phyloP scores from a whole-genome alignment of 1,284 basidiomycete species.

The Anthracocystis walkeri region DNA sequence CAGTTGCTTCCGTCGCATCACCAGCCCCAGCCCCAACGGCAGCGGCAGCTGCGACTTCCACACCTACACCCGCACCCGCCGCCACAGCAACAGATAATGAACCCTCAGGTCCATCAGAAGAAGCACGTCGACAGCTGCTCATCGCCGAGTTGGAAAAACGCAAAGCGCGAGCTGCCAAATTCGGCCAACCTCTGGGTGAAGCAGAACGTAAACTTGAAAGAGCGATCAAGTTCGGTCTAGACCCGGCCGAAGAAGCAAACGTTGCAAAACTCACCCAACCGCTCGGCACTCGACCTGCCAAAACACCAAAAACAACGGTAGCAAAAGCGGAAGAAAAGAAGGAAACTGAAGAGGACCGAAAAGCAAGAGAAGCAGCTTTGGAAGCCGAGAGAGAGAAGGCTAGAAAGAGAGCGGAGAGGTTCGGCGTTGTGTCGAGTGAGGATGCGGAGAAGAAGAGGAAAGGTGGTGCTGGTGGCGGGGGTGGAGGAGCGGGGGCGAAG shows the following conservation, averaged over 20 bases:
- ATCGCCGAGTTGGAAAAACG: constrained; percentile 65
- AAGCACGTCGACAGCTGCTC: constrained; percentile 44
- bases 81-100: constrained; percentile 6
- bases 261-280: constrained; percentile 34
- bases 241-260: constrained; percentile 27
- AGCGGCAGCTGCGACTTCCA: neutral
- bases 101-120: constrained; percentile 15
- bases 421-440: constrained; percentile 29
- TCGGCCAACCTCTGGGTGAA: constrained; percentile 60
- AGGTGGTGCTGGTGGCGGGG: constrained; percentile 9
- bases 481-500: constrained; percentile 8
- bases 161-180: constrained; percentile 60
- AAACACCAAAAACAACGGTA: neutral
- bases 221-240: constrained; percentile 63
- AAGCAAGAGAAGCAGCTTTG: constrained; percentile 20
- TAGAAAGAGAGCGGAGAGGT: constrained; percentile 56
- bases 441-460: constrained; percentile 54
- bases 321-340: neutral
- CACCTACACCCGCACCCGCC: constrained; percentile 8
- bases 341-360: constrained; percentile 35
- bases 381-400: constrained; percentile 53
- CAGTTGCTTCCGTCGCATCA: neutral
- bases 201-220: constrained; percentile 61
- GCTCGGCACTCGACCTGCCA: constrained; percentile 12
- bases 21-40: neutral